These are phyloP conservation scores for Apophysomyces ossiformis DNA, from an alignment of 371 early-diverging fungal genomes.

Conservation along the genomic window DNA sequence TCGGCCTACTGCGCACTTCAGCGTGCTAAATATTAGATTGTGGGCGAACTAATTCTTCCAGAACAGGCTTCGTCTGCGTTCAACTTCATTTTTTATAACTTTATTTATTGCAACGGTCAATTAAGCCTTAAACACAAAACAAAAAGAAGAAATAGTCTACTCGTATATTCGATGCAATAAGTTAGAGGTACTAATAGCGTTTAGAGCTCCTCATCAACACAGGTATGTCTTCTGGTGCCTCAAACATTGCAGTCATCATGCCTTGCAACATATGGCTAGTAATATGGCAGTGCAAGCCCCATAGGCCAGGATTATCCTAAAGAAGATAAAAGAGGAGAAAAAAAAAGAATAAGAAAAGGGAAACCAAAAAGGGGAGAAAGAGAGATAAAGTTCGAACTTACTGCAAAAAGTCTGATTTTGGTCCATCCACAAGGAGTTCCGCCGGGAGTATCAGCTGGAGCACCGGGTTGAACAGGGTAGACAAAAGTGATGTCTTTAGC, in stretches of 20 bases:
- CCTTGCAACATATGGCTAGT: constrained; percentile 61
- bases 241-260: constrained; percentile 46
- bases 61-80: too few relatives aligned
- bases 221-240: constrained; percentile 36
- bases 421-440: constrained; percentile 31
- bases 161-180: too few relatives aligned
- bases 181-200: neutral
- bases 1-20: too few relatives aligned
- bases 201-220: neutral
- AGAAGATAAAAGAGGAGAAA: neutral
- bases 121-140: too few relatives aligned
- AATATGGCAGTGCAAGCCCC: constrained; percentile 59
- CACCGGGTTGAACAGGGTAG: constrained; percentile 15
- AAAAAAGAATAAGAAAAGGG: constrained; percentile 1
- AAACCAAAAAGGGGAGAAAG: neutral
- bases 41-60: too few relatives aligned
- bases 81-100: too few relatives aligned
- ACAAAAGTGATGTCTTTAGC: constrained; percentile 25
- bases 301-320: constrained; percentile 54
- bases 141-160: too few relatives aligned
- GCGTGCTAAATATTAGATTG: too few relatives aligned
- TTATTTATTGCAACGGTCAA: too few relatives aligned
- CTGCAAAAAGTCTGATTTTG: constrained; percentile 26
- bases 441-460: neutral
- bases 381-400: constrained; percentile 12